Evolutionary conservation across 1,139 yeast species (phyloP), one percentile per base, ranked within the genome.

Genomic region (Nakaseomyces delphensis): DNA sequence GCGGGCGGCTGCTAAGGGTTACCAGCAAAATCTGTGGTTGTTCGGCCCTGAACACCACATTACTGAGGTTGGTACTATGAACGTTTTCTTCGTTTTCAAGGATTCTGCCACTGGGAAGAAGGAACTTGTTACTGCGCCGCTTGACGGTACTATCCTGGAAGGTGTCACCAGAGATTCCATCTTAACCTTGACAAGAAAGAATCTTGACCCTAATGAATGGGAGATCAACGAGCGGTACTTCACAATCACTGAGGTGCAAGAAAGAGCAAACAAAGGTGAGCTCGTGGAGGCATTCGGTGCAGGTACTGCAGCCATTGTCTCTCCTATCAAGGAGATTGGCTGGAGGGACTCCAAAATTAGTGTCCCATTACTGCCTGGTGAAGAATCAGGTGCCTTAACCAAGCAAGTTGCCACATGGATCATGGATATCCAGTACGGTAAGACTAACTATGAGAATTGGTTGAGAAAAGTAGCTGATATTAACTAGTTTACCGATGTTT

Each of bases 41-140:
- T 87, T 89, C 59, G 96, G 96, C 44, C 84, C 83, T 41, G 91
- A 89, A 59, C 86, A 87, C 48, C 69, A 78, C 63, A 76, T 91
- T 57, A 91, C 97, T 50, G 98, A 91, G 69, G 97, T 85, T 46
- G 98, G 98, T 53, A 87, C 97, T 46, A 91, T 91, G 97, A 91
- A 91, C 67, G 89, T 75, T 38, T 91, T 89, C 68, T 79, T 84
- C 55, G 96, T 79, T 11, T 85, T 89, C 70, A 68, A 78, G 65
- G 75, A 79, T 59, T 54, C 69, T 6, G 70, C 67, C 18, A 74
- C 80, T 33, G 96, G 95, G 44, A 83, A 80, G 68, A 83, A 83
- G 62, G 98, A 91, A 69, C 74, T 91, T 54, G 95, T 80, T 38
- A 91, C 98, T 47, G 94, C 96, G 47, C 98, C 98, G 48, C 71